A percentile compares a stretch with the other conserved stretches of the same genome.
Conservation (phyloP, 768 basidiomycete genomes). For the Auriscalpium orientale region DNA sequence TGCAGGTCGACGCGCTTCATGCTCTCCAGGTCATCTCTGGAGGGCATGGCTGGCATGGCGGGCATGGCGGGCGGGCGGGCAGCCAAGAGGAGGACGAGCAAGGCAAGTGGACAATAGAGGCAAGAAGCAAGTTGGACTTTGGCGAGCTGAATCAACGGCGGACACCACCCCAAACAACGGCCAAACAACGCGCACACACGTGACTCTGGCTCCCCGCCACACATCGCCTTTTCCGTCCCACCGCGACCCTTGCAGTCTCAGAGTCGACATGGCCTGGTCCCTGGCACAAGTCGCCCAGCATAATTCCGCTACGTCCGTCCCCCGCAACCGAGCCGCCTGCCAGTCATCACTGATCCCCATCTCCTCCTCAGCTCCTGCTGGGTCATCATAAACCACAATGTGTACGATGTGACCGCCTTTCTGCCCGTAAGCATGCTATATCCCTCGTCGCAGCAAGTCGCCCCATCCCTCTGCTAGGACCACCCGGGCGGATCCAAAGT, state of each 20-base stretch:
- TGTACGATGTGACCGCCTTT: constrained; percentile 86
- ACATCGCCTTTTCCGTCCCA: background rate
- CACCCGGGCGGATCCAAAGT: constrained; percentile 80
- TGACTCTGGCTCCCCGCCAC: background rate
- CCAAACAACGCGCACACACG: background rate
- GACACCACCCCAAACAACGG: background rate
- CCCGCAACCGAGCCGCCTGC: constrained; percentile 37
- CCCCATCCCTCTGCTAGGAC: constrained; percentile 31
- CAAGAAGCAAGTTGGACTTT: background rate
- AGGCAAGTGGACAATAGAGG: background rate
- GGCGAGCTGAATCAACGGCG: background rate
- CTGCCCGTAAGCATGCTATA: constrained; percentile 39
- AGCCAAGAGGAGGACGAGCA: background rate
- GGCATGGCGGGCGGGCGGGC: background rate
- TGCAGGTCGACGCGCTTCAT: constrained; percentile 52
- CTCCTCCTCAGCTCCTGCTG: constrained; percentile 58
- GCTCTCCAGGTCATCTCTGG: constrained; percentile 40
- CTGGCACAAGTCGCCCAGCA: constrained; percentile 46
- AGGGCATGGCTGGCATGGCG: constrained; percentile 34
- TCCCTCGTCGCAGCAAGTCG: background rate
- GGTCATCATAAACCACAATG: constrained; percentile 72
- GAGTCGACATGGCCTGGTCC: constrained; percentile 33
- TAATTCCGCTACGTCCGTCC: constrained; percentile 1
- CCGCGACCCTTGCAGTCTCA: constrained; percentile 1
- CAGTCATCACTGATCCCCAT: constrained; percentile 25